Evolutionary conservation across 306 rosid species (phyloP).

Genomic region (Cicer bijugum): DNA sequence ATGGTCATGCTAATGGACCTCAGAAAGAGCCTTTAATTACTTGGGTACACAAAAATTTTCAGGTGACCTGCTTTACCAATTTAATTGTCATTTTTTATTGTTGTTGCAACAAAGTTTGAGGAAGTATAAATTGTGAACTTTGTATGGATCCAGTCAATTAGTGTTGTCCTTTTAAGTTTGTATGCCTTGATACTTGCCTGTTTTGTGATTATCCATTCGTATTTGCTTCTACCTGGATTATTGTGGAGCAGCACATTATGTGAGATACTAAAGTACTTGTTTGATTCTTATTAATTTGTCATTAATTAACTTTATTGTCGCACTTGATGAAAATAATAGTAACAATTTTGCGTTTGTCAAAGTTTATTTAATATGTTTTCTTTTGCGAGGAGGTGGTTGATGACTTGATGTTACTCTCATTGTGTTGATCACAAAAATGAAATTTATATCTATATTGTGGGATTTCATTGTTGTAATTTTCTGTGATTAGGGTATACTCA

Average conservation of each 20-base stretch:
- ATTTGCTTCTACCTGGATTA: conserved; percentile 32
- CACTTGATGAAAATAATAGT: conserved; percentile 23
- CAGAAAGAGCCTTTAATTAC: conserved; percentile 89
- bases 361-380: background rate
- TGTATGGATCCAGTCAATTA: conserved; percentile 24
- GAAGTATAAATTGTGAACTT: conserved; percentile 23
- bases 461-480: conserved; percentile 50
- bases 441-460: conserved; percentile 34
- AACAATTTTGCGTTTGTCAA: conserved; percentile 4
- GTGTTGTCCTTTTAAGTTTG: conserved; percentile 13
- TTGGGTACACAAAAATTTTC: conserved; percentile 99
- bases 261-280: conserved; percentile 13
- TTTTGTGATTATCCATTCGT: conserved; percentile 39
- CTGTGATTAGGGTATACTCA: conserved; percentile 87
- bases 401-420: background rate
- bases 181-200: background rate
- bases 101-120: conserved; percentile 39
- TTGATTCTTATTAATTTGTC: conserved; percentile 9
- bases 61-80: conserved; percentile 65
- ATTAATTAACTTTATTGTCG: conserved; percentile 6
- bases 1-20: conserved; percentile 73
- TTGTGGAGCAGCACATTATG: conserved; percentile 29
- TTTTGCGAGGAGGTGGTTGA: conserved; percentile 15
- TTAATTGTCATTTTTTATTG: conserved; percentile 16
- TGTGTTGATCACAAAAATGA: conserved; percentile 4